Evolutionary conservation across 2,329 filamentous ascomycete genomes (phyloP).

Genomic region (Ophiostoma perfectum): DNA sequence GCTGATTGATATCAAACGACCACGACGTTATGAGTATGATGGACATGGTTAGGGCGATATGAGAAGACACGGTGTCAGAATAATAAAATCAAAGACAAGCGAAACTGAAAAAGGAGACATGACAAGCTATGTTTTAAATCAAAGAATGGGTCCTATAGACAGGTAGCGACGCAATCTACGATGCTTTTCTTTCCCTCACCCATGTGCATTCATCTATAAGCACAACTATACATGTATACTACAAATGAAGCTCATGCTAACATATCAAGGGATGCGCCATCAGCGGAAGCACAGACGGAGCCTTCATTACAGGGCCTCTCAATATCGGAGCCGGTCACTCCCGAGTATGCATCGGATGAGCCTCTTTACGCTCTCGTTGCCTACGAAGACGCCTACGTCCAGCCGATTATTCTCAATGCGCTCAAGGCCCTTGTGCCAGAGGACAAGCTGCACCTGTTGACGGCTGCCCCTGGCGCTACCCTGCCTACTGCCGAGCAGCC

Average conservation of each 20-base stretch:
- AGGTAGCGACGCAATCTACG: slow-evolving; percentile 21
- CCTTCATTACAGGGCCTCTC: slow-evolving; percentile 4
- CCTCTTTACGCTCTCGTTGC: slow-evolving; percentile 67
- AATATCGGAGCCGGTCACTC: not conserved
- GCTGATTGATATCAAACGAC: not conserved
- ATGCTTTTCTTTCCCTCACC: not conserved
- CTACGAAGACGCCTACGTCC: slow-evolving; percentile 85
- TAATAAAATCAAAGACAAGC: not conserved
- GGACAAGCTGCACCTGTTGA: slow-evolving; percentile 45
- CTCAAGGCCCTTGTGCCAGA: slow-evolving; percentile 57
- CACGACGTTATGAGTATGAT: not conserved
- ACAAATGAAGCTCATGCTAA: not conserved
- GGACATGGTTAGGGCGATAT: not conserved
- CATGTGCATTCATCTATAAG: no score
- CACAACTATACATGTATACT: no score
- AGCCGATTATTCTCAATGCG: slow-evolving; percentile 75
- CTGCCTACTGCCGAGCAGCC: slow-evolving; percentile 28
- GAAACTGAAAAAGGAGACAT: slow-evolving; percentile 3
- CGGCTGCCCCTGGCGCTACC: slow-evolving; percentile 9
- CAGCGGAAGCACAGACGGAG: not conserved
- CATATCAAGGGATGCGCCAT: slow-evolving; percentile 8
- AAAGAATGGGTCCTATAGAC: slow-evolving; percentile 21
- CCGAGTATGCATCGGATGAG: slow-evolving; percentile 25
- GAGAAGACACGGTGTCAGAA: not conserved
- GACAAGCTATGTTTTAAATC: not conserved